Evolutionary conservation across 2,329 filamentous ascomycete species (phyloP).

Genomic region (Beauveria australis): DNA sequence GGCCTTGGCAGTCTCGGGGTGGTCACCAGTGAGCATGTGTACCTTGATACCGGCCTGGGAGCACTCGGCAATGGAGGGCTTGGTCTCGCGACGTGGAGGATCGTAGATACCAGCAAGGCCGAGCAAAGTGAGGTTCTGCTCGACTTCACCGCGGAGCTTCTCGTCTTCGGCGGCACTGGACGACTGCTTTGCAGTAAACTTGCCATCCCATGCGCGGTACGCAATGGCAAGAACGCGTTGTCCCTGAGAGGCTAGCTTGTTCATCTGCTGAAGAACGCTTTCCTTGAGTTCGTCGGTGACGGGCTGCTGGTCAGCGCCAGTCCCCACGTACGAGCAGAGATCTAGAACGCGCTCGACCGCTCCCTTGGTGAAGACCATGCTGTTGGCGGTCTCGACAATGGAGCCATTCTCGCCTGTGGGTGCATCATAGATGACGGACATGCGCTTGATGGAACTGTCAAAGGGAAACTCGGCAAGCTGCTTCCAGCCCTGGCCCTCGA

Average conservation of each 20-base stretch:
- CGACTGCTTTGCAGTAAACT: conserved; percentile 31
- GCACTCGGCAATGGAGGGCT: conserved; percentile 60
- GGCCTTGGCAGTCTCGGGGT: conserved; percentile 68
- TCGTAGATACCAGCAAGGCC: conserved; percentile 85
- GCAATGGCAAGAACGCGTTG: conserved; percentile 66
- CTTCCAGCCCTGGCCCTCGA: conserved; percentile 49
- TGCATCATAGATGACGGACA: conserved; percentile 64
- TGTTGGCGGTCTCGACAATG: conserved; percentile 33
- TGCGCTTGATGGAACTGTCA: conserved; percentile 69
- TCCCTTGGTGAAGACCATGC: conserved; percentile 53
- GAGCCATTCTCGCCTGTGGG: conserved; percentile 31
- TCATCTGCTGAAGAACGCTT: conserved; percentile 45
- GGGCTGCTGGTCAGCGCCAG: conserved; percentile 31
- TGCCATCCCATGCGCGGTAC: conserved; percentile 51
- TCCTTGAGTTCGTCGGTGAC: conserved; percentile 45
- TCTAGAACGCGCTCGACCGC: conserved; percentile 54
- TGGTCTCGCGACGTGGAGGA: conserved; percentile 74
- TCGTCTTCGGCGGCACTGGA: conserved; percentile 32
- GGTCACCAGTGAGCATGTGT: conserved; percentile 80
- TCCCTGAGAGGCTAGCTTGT: conserved; percentile 54
- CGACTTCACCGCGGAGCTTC: conserved; percentile 51
- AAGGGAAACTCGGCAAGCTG: conserved; percentile 69
- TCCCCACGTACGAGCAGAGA: conserved; percentile 42
- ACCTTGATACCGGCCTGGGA: conserved; percentile 67
- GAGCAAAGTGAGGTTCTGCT: conserved; percentile 61